Base-by-base conservation (phyloP, 2,329 filamentous ascomycete species). In the Periconia macrospinosa region DNA sequence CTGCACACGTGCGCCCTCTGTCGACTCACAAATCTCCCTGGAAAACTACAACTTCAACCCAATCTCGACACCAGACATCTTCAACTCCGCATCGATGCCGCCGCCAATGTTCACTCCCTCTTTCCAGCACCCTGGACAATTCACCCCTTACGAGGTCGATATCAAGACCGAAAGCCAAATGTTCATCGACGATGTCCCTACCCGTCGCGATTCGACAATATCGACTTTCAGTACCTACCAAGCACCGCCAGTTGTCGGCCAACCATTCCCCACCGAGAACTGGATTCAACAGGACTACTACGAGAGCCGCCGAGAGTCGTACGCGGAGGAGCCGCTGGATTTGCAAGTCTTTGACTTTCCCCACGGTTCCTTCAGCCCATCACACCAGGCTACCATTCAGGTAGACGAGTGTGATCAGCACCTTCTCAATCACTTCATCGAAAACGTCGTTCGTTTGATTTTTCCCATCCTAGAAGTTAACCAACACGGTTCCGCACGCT, bases 91-190 rank as follows among this genome's bases (percentile, higher is more conserved):
- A 78, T 17, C 81, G 83, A 77, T 83, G 88, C 76, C 88, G 75
- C 76, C 77, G 35, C 76, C 76, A 47, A 71, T 73, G 58, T 74
- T 72, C 56, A 63, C 68, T 10, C 71, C 75, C 33, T 76, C 78
- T 3, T 80, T 69, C 66, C 76, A 66, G 11, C 79, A 81, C 50
- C 81, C 80, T 53, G 89, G 71, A 75, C 84, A 83, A 59, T 89
- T 83, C 59, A 84, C 88, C 18, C 91, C 92, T 0, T 97, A 95
- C 72, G 93, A 97, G 75, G 87, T 97, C 56, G 93, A 97, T 73
- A 89, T 97, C 79, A 96, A 93, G 82, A 97, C 92, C 1, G 93
- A 97, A 78, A 84, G 91, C 60, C 91, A 97, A 65, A 92, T 95
- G 80, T 96, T 90, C 74, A 87, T 97, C 75, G 91, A 97, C 67